phyloP scores from a whole-genome alignment of 768 basidiomycete genomes.

The Amanita jacksonii region DNA sequence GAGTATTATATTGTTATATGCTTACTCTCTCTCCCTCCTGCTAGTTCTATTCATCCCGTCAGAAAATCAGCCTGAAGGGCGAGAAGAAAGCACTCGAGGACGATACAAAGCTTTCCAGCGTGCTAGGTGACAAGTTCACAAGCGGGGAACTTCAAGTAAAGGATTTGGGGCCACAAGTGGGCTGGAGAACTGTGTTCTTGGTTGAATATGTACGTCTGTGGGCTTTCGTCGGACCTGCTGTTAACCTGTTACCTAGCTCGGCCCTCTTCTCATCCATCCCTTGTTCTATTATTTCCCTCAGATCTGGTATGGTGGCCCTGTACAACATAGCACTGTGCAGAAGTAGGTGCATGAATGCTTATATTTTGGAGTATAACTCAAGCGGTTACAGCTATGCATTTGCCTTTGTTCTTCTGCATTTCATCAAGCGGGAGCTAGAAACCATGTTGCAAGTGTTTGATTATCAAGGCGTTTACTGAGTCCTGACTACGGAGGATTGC shows the following conservation, averaged over 20 bases:
- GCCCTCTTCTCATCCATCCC: slow-evolving; percentile 86
- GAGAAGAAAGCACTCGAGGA: slow-evolving; percentile 56
- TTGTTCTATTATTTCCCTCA: slow-evolving; percentile 65
- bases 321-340: slow-evolving; percentile 71
- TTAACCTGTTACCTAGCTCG: slow-evolving; percentile 38
- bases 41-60: slow-evolving; percentile 65
- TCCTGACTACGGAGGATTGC: slow-evolving; percentile 3
- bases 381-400: slow-evolving; percentile 44
- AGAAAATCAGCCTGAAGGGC: slow-evolving; percentile 60
- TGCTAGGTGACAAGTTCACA: slow-evolving; percentile 39
- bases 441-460: slow-evolving; percentile 65
- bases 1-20: no score
- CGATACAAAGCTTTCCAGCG: slow-evolving; percentile 45
- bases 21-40: not conserved
- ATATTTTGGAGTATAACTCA: not conserved
- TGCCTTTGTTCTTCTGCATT: slow-evolving; percentile 75
- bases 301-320: slow-evolving; percentile 58
- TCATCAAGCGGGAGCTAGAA: slow-evolving; percentile 86
- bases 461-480: slow-evolving; percentile 18
- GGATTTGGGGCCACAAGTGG: slow-evolving; percentile 85
- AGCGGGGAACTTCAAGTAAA: slow-evolving; percentile 69
- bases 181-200: slow-evolving; percentile 84
- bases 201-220: slow-evolving; percentile 79
- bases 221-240: no score
- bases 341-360: slow-evolving; percentile 33